phyloP scores from a whole-genome alignment of 768 basidiomycete genomes.

The Lentinula guzmanii region DNA sequence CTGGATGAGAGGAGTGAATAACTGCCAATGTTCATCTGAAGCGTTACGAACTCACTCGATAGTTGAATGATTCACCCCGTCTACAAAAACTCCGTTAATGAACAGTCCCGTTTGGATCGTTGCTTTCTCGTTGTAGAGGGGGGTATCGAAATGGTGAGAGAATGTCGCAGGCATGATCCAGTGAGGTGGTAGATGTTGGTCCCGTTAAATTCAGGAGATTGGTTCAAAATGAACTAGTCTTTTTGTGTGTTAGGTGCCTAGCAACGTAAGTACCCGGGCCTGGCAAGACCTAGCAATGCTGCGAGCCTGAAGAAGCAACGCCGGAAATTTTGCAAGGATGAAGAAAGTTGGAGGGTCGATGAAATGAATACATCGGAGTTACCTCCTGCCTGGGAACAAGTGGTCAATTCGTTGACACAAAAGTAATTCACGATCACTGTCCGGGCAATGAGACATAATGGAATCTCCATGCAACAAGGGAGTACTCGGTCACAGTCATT shows the following conservation, averaged over 20 bases:
- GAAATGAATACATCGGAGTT: neutral
- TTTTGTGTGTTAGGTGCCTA: neutral
- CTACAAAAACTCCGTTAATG: constrained; percentile 65
- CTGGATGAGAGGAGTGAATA: constrained; percentile 24
- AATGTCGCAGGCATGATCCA: neutral
- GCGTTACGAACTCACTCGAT: constrained; percentile 49
- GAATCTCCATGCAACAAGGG: no score
- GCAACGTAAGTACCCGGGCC: neutral
- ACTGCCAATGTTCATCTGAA: constrained; percentile 18
- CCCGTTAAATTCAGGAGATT: neutral
- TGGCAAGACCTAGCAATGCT: neutral
- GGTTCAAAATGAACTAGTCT: neutral
- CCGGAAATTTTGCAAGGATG: neutral
- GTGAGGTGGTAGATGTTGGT: neutral
- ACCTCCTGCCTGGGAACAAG: neutral
- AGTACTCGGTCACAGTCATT: no score
- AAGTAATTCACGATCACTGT: no score
- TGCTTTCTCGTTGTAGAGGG: constrained; percentile 50
- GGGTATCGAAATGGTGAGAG: constrained; percentile 33
- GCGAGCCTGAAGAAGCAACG: neutral
- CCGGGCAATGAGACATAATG: no score
- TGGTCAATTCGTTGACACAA: no score
- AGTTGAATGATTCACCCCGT: constrained; percentile 45
- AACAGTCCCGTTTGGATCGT: constrained; percentile 63
- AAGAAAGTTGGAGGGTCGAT: neutral